These are phyloP conservation scores for Austroboletus eburneus DNA, from an alignment of 768 basidiomycete species.

Conservation along the genomic window DNA sequence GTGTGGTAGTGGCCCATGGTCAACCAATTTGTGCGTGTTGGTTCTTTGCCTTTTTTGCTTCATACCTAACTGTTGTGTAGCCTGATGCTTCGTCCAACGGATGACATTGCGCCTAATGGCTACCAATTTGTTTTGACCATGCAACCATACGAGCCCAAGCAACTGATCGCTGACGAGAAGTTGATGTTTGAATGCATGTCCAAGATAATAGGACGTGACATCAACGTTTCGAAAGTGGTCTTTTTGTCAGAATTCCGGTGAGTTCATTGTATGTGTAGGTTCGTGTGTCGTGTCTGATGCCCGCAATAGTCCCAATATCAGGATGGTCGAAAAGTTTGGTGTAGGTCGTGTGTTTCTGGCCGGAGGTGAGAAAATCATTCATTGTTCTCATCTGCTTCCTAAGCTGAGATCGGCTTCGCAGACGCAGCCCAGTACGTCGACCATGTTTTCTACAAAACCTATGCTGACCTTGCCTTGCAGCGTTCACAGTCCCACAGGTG, in stretches of 20 bases:
- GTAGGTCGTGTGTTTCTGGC: no score
- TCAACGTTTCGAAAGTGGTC: no score
- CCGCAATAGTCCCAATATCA: neutral
- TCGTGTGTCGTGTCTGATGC: no score
- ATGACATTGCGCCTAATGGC: conserved; percentile 9
- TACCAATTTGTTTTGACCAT: conserved; percentile 15
- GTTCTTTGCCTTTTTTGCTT: neutral
- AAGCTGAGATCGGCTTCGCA: conserved; percentile 13
- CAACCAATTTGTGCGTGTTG: neutral
- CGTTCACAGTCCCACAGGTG: conserved; percentile 21
- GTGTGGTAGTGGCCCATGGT: conserved; percentile 5
- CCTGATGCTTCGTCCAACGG: neutral
- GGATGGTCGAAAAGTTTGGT: no score
- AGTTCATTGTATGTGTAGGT: neutral
- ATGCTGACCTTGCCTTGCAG: conserved; percentile 4
- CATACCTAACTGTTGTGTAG: neutral
- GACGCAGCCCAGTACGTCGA: conserved; percentile 42
- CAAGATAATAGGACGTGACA: no score
- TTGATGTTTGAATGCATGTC: no score
- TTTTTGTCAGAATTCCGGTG: conserved; percentile 15
- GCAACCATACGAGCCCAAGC: neutral
- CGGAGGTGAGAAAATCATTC: no score
- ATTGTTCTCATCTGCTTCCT: neutral
- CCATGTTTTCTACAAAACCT: neutral
- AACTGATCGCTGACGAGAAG: no score